Percentiles rank a stretch among this genome's conserved stretches.
Conservation (phyloP, 148 eudicot species). For the Fagopyrum homotropicum region DNA sequence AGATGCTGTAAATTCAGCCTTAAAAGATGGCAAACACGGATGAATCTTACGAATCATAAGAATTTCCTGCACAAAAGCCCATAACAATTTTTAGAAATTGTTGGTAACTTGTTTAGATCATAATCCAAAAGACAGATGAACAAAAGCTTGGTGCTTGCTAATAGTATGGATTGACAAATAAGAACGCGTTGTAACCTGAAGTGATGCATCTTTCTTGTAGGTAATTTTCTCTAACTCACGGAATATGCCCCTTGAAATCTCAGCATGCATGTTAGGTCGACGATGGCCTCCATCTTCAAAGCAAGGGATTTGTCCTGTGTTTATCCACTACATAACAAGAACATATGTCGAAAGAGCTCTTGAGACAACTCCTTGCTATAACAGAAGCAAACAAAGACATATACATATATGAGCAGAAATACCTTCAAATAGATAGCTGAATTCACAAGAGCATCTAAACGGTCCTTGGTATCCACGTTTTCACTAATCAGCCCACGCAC, state of each 20-base stretch:
- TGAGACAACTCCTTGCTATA: background rate
- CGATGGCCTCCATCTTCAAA: slow-evolving; percentile 98
- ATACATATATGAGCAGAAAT: background rate
- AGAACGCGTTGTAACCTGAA: slow-evolving; percentile 39
- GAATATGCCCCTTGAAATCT: slow-evolving; percentile 87
- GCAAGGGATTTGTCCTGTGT: slow-evolving; percentile 95
- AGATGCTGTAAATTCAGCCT: slow-evolving; percentile 96
- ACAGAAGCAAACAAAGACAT: background rate
- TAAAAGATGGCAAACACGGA: slow-evolving; percentile 94
- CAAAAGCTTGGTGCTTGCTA: background rate
- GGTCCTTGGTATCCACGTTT: slow-evolving; percentile 44
- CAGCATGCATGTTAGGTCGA: slow-evolving; percentile 93
- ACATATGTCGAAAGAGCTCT: slow-evolving; percentile 10
- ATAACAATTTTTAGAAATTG: background rate
- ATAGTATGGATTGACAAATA: background rate
- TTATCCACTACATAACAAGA: slow-evolving; percentile 71
- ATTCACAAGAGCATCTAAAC: slow-evolving; percentile 79
- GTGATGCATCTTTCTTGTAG: slow-evolving; percentile 55
- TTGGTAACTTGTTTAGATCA: background rate
- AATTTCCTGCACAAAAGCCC: slow-evolving; percentile 46
- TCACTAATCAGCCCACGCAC: slow-evolving; percentile 71
- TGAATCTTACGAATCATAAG: slow-evolving; percentile 94
- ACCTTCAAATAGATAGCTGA: slow-evolving; percentile 95
- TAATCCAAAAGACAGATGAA: background rate
- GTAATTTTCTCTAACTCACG: slow-evolving; percentile 78